Percentiles rank a stretch among this genome's conserved stretches.
These are phyloP conservation scores for Aureobasidium leucospermi DNA, from an alignment of 2,329 filamentous ascomycete species.

Conservation along the genomic window DNA sequence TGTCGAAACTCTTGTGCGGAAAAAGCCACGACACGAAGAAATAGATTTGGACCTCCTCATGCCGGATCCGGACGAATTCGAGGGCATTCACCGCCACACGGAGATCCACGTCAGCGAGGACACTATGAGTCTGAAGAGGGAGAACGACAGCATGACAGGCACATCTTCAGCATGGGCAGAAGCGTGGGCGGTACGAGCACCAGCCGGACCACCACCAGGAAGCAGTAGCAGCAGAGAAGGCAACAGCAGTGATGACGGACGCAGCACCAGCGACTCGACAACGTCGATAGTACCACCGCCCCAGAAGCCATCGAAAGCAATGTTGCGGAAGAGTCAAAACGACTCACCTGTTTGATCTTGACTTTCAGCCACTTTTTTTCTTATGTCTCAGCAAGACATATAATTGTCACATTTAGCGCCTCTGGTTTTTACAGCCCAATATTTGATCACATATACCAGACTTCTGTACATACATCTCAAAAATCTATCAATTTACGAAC, in stretches of 20 bases:
- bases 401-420: neutral
- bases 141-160: neutral
- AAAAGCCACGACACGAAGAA: neutral
- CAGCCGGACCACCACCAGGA: neutral
- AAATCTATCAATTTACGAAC: neutral
- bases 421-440: neutral
- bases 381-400: neutral
- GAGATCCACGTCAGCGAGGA: neutral
- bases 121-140: neutral
- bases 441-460: neutral
- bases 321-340: neutral
- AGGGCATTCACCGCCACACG: conserved; percentile 10
- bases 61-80: conserved; percentile 5
- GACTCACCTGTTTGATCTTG: neutral
- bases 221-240: neutral
- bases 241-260: neutral
- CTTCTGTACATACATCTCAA: neutral
- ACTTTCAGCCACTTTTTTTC: neutral
- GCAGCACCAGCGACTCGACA: neutral
- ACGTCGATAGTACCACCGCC: neutral
- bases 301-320: neutral
- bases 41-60: conserved; percentile 7
- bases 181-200: neutral
- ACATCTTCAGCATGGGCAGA: neutral
- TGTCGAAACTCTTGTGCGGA: neutral